A percentile compares a stretch with the other conserved stretches of the same genome.
phyloP scores from a whole-genome alignment of 2,329 filamentous ascomycete species.

The Fusarium heterosporum region DNA sequence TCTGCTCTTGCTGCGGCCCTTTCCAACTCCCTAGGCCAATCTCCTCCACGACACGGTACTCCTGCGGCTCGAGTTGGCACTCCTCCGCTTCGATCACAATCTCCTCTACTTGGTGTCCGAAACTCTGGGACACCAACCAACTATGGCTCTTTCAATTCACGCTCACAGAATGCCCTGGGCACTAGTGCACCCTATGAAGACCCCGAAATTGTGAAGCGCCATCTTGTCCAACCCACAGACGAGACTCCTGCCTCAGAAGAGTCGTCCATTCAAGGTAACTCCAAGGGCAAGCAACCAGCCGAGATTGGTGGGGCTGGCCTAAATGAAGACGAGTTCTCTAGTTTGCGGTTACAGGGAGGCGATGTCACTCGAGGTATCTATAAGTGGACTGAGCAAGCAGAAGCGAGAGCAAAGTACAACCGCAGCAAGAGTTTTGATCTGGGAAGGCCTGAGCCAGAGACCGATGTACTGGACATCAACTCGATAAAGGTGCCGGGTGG shows the following conservation, averaged over 20 bases:
- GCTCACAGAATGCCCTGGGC: constrained; percentile 64
- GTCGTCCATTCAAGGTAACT: constrained; percentile 56
- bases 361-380: constrained; percentile 97
- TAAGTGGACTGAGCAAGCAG: constrained; percentile 92
- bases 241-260: constrained; percentile 60
- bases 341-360: constrained; percentile 89
- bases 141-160: constrained; percentile 87
- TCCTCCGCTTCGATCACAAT: constrained; percentile 59
- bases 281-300: constrained; percentile 67
- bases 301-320: constrained; percentile 52
- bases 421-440: constrained; percentile 91
- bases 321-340: constrained; percentile 89
- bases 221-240: constrained; percentile 79
- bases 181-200: constrained; percentile 78
- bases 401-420: constrained; percentile 74
- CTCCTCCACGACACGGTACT: constrained; percentile 77
- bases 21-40: constrained; percentile 76
- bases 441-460: constrained; percentile 80
- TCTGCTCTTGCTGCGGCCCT: constrained; percentile 92
- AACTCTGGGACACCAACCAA: constrained; percentile 71
- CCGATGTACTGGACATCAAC: constrained; percentile 84
- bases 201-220: constrained; percentile 88
- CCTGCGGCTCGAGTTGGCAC: constrained; percentile 68
- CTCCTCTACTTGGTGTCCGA: constrained; percentile 55
- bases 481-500: constrained; percentile 94